A percentile compares a stretch with the other conserved stretches of the same genome.
phyloP scores from a whole-genome alignment of 1,284 basidiomycete genomes.

The Trametes sp. region DNA sequence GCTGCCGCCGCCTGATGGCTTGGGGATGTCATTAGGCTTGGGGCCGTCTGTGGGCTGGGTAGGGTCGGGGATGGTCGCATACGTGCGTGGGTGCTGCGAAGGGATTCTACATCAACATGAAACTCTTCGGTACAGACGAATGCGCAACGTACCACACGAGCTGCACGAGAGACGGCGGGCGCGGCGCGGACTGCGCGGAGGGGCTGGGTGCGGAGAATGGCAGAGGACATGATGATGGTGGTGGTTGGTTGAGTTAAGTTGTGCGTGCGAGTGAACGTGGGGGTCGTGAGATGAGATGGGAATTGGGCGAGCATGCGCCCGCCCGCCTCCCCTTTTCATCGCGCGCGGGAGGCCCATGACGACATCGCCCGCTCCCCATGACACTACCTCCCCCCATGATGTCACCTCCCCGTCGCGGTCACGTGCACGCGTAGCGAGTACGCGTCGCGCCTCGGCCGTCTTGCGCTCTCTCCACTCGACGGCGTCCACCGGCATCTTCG shows the following conservation, averaged over 20 bases:
- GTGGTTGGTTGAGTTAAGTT: not conserved
- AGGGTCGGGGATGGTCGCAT: constrained; percentile 39
- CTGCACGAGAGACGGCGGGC: constrained; percentile 27
- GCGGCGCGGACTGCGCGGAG: constrained; percentile 31
- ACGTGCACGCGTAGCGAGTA: constrained; percentile 22
- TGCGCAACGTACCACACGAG: constrained; percentile 24
- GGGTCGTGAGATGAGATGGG: constrained; percentile 11
- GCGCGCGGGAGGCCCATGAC: constrained; percentile 18
- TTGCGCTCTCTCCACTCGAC: not conserved
- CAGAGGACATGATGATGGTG: constrained; percentile 30
- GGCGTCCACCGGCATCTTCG: not conserved
- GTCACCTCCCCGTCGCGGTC: constrained; percentile 29
- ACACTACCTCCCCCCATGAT: constrained; percentile 23
- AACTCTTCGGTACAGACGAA: no score
- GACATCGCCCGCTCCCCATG: constrained; percentile 27
- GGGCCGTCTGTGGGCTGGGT: constrained; percentile 40
- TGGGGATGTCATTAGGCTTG: constrained; percentile 35
- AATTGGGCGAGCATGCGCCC: not conserved
- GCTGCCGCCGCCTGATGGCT: constrained; percentile 27
- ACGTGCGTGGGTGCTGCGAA: constrained; percentile 33
- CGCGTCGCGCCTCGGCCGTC: constrained; percentile 6
- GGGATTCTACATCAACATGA: not conserved
- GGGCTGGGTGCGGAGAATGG: constrained; percentile 34
- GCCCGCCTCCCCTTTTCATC: constrained; percentile 24
- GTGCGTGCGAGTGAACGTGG: constrained; percentile 6